Evolutionary conservation across 2,329 filamentous ascomycete species (phyloP).

Genomic region (Neofusicoccum cordaticola): DNA sequence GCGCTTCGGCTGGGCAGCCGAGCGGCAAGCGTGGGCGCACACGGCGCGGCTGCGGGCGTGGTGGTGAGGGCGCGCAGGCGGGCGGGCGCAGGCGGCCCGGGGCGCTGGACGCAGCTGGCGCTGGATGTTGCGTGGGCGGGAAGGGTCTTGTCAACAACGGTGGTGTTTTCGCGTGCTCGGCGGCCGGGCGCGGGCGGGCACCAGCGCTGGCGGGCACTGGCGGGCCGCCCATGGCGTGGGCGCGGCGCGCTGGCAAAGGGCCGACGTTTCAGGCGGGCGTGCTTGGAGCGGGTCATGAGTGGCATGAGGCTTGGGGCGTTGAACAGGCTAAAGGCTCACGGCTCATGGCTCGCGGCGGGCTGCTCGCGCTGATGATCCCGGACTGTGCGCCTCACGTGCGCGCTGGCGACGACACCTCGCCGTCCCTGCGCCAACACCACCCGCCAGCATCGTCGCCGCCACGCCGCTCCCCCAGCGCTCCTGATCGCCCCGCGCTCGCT

Average conservation of each 20-base stretch:
- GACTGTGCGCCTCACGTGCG: conserved; percentile 4
- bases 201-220: too few species aligned
- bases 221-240: too few species aligned
- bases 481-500: conserved; percentile 12
- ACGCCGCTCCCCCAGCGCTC: not conserved
- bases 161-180: not conserved
- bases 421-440: not conserved
- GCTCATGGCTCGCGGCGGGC: not conserved
- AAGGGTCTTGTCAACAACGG: not conserved
- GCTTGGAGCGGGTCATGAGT: not conserved
- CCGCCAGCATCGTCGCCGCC: conserved; percentile 1
- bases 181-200: not conserved
- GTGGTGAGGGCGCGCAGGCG: conserved; percentile 6
- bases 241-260: not conserved
- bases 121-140: not conserved
- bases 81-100: conserved; percentile 7
- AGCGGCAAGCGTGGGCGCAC: not conserved
- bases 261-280: not conserved
- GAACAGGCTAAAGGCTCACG: conserved; percentile 8
- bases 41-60: not conserved
- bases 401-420: not conserved
- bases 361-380: not conserved
- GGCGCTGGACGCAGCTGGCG: not conserved
- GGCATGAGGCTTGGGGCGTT: not conserved
- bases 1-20: not conserved